Percentiles rank a stretch among this genome's conserved stretches.
Conservation (phyloP, 208 protist genomes). For the Naegleria gruberi region DNA sequence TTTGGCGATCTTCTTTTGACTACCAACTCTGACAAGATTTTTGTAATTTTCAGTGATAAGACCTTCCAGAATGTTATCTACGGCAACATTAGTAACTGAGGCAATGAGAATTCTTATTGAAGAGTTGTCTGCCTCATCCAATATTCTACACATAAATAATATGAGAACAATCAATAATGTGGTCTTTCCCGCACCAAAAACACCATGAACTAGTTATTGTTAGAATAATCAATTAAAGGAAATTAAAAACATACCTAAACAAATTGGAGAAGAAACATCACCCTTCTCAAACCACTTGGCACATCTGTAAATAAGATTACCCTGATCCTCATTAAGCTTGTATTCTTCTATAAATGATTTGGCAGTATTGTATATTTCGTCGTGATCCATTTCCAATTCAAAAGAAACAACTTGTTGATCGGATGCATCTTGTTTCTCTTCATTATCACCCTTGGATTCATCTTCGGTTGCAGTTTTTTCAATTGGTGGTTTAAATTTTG, state of each 20-base stretch:
- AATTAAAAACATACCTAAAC: not conserved
- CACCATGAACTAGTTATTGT: conserved; percentile 23
- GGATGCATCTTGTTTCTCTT: not conserved
- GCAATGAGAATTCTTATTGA: conserved; percentile 25
- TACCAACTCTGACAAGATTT: conserved; percentile 21
- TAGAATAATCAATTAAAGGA: not conserved
- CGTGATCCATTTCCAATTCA: not conserved
- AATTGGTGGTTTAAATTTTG: not conserved
- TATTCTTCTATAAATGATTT: not conserved
- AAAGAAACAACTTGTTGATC: not conserved
- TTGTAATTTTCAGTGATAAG: conserved; percentile 18
- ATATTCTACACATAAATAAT: conserved; percentile 24
- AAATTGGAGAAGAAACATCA: not conserved
- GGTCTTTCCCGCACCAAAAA: conserved; percentile 33
- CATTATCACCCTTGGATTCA: not conserved
- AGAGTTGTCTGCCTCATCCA: not conserved
- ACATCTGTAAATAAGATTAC: not conserved
- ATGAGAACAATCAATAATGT: conserved; percentile 27
- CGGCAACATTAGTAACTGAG: conserved; percentile 30
- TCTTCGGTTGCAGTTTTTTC: not conserved
- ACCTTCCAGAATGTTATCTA: conserved; percentile 26
- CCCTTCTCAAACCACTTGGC: not conserved
- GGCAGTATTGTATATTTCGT: not conserved
- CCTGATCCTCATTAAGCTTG: conserved; percentile 22
- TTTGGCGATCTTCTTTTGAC: conserved; percentile 29